Evolutionary conservation across 2,329 filamentous ascomycete species (phyloP).

Genomic region (Sclerotinia spermophila): DNA sequence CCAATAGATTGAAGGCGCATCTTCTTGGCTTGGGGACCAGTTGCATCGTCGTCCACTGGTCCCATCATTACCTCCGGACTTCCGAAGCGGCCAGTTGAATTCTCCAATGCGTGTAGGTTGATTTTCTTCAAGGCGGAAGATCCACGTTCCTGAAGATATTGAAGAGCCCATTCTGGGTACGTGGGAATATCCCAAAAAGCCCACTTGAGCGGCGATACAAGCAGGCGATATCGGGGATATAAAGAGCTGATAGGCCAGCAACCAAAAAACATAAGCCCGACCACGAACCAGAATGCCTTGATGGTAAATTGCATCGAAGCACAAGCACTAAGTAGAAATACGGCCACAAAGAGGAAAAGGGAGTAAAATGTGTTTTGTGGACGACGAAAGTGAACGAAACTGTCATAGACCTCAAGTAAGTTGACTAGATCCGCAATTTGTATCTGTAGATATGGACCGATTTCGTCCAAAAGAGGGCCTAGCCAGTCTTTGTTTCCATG

Average conservation of each 20-base stretch:
- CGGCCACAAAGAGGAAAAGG: conserved; percentile 30
- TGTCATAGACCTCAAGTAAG: conserved; percentile 38
- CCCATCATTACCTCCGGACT: neutral
- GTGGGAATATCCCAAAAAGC: conserved; percentile 40
- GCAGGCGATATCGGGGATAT: conserved; percentile 38
- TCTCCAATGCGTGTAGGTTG: neutral
- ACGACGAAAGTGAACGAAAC: conserved; percentile 41
- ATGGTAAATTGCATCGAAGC: conserved; percentile 34
- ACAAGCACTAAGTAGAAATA: conserved; percentile 28
- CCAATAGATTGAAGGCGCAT: neutral
- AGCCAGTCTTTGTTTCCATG: conserved; percentile 39
- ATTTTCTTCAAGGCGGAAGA: conserved; percentile 16
- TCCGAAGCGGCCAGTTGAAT: neutral
- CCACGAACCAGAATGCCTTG: conserved; percentile 33
- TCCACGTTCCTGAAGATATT: conserved; percentile 28
- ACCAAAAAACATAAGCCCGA: conserved; percentile 37
- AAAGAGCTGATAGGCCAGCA: conserved; percentile 38
- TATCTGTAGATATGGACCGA: conserved; percentile 38
- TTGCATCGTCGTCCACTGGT: neutral
- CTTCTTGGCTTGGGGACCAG: neutral
- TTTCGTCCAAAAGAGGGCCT: conserved; percentile 23
- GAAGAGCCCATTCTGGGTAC: conserved; percentile 39
- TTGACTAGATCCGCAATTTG: conserved; percentile 39
- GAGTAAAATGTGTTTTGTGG: conserved; percentile 33
- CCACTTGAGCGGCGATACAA: conserved; percentile 38